Conservation (phyloP, 2,329 filamentous ascomycete species). For the Talaromyces sp. region DNA sequence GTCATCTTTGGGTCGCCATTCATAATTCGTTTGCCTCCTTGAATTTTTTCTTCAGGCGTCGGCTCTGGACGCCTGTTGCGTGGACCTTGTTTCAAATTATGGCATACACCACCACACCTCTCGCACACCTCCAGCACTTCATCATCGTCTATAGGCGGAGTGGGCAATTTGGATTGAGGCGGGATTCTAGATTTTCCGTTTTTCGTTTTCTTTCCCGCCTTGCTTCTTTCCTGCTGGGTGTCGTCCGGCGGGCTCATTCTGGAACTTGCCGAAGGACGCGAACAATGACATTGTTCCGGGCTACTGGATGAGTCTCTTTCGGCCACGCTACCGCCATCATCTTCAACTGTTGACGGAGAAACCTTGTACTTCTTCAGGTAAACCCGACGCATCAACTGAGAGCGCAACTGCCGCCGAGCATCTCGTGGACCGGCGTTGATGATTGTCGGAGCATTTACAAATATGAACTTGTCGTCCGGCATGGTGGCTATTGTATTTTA, state of each 20-base stretch:
- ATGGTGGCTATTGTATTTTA: background rate
- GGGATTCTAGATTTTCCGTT: background rate
- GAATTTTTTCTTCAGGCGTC: background rate
- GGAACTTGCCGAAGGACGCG: background rate
- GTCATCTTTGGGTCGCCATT: constrained; percentile 1
- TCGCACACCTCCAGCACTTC: background rate
- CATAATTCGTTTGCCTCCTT: background rate
- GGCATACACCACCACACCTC: background rate
- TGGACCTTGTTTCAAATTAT: background rate
- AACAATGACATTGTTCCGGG: constrained; percentile 6
- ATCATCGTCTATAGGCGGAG: constrained; percentile 2
- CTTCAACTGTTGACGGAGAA: background rate
- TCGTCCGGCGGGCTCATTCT: background rate
- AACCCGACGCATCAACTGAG: constrained; percentile 20
- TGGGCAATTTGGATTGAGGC: background rate
- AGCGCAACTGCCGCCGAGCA: constrained; percentile 18
- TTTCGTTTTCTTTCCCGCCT: background rate
- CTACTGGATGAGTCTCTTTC: background rate
- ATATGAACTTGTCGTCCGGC: constrained; percentile 18
- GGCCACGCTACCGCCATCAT: background rate
- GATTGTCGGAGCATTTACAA: constrained; percentile 20
- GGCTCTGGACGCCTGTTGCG: background rate
- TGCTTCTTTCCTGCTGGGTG: background rate
- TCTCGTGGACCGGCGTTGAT: constrained; percentile 18
- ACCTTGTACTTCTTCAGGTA: constrained; percentile 17